Evolutionary conservation across 495 filamentous ascomycete species (phyloP).

Genomic region (Neurospora discreta): DNA sequence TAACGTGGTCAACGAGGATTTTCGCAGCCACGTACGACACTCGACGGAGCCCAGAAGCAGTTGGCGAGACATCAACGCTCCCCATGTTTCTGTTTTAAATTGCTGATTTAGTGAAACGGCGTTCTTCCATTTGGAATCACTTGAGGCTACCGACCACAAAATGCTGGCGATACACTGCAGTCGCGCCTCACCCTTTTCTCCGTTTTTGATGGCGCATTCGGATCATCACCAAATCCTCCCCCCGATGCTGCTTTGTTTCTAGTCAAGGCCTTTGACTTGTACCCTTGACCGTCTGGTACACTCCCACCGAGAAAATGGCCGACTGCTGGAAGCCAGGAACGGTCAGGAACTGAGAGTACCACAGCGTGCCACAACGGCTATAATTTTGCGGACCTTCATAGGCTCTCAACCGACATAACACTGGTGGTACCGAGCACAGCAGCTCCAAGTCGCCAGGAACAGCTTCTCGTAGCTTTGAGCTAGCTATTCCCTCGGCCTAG

Average conservation of each 20-base stretch:
- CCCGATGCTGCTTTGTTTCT: not conserved
- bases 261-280: not conserved
- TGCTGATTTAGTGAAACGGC: not conserved
- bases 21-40: not conserved
- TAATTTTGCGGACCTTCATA: not conserved
- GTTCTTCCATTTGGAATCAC: not conserved
- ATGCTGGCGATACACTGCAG: not conserved
- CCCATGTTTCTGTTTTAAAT: not conserved
- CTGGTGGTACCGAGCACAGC: not conserved
- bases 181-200: not conserved
- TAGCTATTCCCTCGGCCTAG: not conserved
- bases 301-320: not conserved
- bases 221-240: not conserved
- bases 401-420: not conserved
- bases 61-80: not conserved
- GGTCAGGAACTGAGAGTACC: not conserved
- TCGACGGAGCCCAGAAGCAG: not conserved
- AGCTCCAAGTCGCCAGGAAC: not conserved
- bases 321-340: not conserved
- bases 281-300: not conserved
- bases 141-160: not conserved
- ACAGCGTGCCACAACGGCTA: not conserved
- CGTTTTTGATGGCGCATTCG: not conserved
- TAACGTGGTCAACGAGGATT: not conserved
- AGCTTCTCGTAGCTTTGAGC: not conserved